A percentile compares a stretch with the other conserved stretches of the same genome.
These are phyloP conservation scores for Lyophyllum semitale DNA, from an alignment of 768 basidiomycete species.

Conservation along the genomic window DNA sequence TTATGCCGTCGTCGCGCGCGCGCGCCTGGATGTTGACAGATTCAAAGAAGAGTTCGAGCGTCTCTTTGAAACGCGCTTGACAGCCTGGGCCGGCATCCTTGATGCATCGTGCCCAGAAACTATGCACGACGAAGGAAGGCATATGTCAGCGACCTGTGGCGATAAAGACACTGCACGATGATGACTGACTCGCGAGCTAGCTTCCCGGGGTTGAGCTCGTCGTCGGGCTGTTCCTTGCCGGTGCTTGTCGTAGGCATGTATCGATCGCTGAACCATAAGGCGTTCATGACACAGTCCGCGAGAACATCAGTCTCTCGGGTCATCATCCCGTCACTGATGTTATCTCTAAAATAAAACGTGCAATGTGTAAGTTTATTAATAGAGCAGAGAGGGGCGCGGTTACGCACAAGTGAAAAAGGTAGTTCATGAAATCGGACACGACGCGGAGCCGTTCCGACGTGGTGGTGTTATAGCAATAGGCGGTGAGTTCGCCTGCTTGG, in stretches of 20 bases:
- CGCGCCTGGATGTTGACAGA: constrained; percentile 64
- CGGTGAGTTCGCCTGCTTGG: constrained; percentile 67
- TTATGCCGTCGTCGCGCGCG: constrained; percentile 50
- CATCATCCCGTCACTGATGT: constrained; percentile 81
- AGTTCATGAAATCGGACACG: constrained; percentile 70
- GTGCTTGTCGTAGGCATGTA: constrained; percentile 48
- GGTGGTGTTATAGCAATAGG: constrained; percentile 61
- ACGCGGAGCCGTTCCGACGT: constrained; percentile 60
- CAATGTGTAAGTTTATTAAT: background rate
- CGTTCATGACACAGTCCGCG: constrained; percentile 70
- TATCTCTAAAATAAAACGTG: constrained; percentile 44
- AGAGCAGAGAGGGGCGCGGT: constrained; percentile 6
- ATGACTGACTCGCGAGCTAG: constrained; percentile 66
- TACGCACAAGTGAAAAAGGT: constrained; percentile 54
- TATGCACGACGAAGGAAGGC: constrained; percentile 28
- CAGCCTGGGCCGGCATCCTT: constrained; percentile 55
- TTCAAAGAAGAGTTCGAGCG: constrained; percentile 68
- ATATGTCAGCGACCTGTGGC: background rate
- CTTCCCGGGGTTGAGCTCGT: constrained; percentile 57
- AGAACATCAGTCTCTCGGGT: constrained; percentile 58
- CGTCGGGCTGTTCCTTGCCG: constrained; percentile 38
- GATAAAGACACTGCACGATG: background rate
- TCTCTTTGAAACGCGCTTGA: constrained; percentile 71
- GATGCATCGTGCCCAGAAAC: constrained; percentile 71
- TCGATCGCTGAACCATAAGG: constrained; percentile 55